Evolutionary conservation across 2,329 filamentous ascomycete species (phyloP).

Genomic region (Berkeleyomyces basicola): DNA sequence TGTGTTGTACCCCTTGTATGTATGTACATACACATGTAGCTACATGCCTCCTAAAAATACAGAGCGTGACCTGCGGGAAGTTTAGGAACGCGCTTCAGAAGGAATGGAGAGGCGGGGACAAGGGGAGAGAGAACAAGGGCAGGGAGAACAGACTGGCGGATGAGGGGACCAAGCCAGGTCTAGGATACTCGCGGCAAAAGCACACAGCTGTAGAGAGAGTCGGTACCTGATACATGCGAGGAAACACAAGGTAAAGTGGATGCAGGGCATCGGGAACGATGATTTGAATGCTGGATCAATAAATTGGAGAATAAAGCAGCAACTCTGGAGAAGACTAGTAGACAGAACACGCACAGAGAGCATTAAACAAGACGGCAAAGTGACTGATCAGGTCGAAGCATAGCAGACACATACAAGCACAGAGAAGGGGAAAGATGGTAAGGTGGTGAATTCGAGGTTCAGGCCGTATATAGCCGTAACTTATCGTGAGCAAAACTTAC

Average conservation of each 20-base stretch:
- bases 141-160: too few species aligned
- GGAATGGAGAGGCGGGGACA: neutral
- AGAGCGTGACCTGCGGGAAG: neutral
- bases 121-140: neutral
- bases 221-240: neutral
- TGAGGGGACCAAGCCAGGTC: neutral
- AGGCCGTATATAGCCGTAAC: too few species aligned
- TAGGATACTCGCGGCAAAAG: neutral
- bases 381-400: too few species aligned
- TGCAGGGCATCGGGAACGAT: neutral
- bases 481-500: neutral
- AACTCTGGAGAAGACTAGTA: too few species aligned
- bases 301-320: too few species aligned
- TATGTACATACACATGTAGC: neutral
- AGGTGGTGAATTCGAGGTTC: too few species aligned
- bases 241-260: neutral
- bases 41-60: neutral
- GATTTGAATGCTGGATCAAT: too few species aligned
- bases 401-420: too few species aligned
- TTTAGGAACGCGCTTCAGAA: neutral
- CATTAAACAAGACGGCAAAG: too few species aligned
- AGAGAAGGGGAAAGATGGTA: too few species aligned
- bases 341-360: too few species aligned
- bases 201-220: neutral
- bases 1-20: neutral